Percentiles rank a stretch among this genome's conserved stretches.
Evolutionary conservation across 1,284 basidiomycete genomes (phyloP).

Genomic region (Tylopilus sp.): DNA sequence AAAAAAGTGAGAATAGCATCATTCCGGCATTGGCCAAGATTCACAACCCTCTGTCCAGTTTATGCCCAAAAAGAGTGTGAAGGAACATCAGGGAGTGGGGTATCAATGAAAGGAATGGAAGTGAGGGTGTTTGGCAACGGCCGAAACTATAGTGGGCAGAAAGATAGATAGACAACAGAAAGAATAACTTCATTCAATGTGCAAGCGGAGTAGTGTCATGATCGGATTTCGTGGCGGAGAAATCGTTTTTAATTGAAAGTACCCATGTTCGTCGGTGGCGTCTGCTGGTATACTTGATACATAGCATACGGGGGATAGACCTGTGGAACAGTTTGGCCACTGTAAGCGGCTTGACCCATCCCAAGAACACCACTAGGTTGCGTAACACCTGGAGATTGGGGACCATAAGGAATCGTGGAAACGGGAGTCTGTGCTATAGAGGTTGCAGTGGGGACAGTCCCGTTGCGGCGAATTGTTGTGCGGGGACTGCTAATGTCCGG

Average conservation of each 20-base stretch:
- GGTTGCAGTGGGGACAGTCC: conserved; percentile 29
- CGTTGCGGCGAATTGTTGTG: conserved; percentile 52
- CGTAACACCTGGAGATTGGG: conserved; percentile 58
- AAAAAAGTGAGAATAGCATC: conserved; percentile 34
- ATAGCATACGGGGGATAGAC: conserved; percentile 73
- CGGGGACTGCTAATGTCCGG: conserved; percentile 58
- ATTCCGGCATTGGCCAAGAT: conserved; percentile 38
- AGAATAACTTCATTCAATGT: conserved; percentile 35
- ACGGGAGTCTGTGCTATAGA: conserved; percentile 42
- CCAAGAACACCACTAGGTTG: conserved; percentile 57
- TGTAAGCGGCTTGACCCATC: conserved; percentile 65
- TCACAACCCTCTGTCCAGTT: conserved; percentile 25
- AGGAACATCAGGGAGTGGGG: conserved; percentile 20
- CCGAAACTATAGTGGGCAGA: conserved; percentile 27
- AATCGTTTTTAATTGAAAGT: conserved; percentile 61
- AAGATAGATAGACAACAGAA: conserved; percentile 37
- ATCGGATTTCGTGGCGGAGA: conserved; percentile 32
- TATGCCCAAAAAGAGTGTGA: conserved; percentile 31
- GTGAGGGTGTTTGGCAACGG: conserved; percentile 24
- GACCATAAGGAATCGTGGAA: conserved; percentile 52
- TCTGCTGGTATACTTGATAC: conserved; percentile 78
- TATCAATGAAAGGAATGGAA: conserved; percentile 33
- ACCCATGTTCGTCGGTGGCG: conserved; percentile 69
- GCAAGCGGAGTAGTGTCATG: conserved; percentile 42
- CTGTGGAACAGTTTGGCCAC: conserved; percentile 62